A percentile compares a stretch with the other conserved stretches of the same genome.
These are phyloP conservation scores for Saitozyma podzolica DNA, from an alignment of 768 basidiomycete genomes.

Conservation along the genomic window DNA sequence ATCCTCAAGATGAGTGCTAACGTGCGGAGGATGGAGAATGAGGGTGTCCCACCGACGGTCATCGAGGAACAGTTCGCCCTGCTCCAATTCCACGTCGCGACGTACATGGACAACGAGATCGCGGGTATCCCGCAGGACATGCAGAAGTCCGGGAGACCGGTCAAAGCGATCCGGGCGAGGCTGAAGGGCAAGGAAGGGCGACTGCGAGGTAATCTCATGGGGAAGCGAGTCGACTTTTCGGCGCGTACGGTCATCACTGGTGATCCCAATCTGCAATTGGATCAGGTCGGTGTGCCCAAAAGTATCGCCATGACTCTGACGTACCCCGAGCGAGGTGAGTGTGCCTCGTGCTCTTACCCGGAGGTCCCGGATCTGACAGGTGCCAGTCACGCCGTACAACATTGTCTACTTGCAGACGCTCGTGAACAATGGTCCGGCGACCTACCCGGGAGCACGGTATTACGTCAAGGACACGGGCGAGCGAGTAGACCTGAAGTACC, in stretches of 20 bases:
- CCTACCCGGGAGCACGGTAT: constrained; percentile 94
- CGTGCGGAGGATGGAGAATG: constrained; percentile 87
- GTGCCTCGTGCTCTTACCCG: not conserved
- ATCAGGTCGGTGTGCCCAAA: constrained; percentile 93
- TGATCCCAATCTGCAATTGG: constrained; percentile 92
- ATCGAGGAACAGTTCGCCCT: constrained; percentile 94
- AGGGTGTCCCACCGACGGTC: constrained; percentile 94
- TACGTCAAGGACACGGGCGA: constrained; percentile 97
- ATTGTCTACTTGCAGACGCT: constrained; percentile 90
- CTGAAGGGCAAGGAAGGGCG: constrained; percentile 99
- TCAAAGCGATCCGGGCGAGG: constrained; percentile 96
- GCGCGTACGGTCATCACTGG: constrained; percentile 99
- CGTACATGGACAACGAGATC: constrained; percentile 99
- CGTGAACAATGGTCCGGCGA: constrained; percentile 89
- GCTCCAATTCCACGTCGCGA: constrained; percentile 97
- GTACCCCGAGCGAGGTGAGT: constrained; percentile 88
- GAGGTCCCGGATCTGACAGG: not conserved
- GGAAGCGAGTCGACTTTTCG: constrained; percentile 98
- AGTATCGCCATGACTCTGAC: constrained; percentile 98
- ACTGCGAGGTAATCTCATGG: constrained; percentile 96
- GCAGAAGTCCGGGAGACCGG: constrained; percentile 94
- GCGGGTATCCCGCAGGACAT: constrained; percentile 96
- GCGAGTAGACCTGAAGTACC: constrained; percentile 92
- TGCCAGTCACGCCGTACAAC: constrained; percentile 91
- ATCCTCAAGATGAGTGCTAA: constrained; percentile 94